phyloP scores from a whole-genome alignment of 371 early-diverging fungal genomes.

The Mortierella sp. region DNA sequence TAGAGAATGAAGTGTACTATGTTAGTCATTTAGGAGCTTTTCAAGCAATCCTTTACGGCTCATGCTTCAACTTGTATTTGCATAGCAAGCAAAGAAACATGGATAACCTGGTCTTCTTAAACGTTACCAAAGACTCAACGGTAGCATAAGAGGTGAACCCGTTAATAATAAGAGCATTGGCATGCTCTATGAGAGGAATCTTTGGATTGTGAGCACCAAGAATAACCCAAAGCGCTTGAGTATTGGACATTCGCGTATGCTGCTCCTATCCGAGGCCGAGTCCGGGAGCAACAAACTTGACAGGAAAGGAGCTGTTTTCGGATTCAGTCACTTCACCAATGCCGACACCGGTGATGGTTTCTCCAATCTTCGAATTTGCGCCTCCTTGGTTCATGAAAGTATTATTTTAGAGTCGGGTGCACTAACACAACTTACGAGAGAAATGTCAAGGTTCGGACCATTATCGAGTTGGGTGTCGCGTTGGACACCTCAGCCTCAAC shows the following conservation, averaged over 20 bases:
- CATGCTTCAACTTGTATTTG: background rate
- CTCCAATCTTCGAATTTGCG: background rate
- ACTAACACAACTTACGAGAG: too few relatives aligned
- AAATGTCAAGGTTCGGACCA: too few relatives aligned
- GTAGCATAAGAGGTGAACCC: slow-evolving; percentile 55
- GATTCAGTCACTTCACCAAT: slow-evolving; percentile 71
- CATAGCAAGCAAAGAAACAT: slow-evolving; percentile 38
- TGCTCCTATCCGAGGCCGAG: slow-evolving; percentile 62
- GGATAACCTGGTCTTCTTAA: slow-evolving; percentile 48
- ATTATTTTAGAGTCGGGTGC: too few relatives aligned
- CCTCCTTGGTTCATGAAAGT: background rate
- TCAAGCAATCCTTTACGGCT: background rate
- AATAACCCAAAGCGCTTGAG: slow-evolving; percentile 6
- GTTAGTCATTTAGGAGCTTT: background rate
- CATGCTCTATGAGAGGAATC: slow-evolving; percentile 61
- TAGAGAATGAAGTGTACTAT: background rate
- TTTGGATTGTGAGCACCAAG: slow-evolving; percentile 14
- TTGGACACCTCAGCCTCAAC: too few relatives aligned
- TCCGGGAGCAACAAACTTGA: slow-evolving; percentile 72
- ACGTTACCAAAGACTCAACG: slow-evolving; percentile 27
- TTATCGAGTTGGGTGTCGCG: too few relatives aligned
- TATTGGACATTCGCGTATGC: slow-evolving; percentile 54
- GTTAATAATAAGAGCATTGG: slow-evolving; percentile 65
- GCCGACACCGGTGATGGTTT: slow-evolving; percentile 63
- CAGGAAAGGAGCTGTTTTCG: slow-evolving; percentile 63